Conservation (phyloP, 768 basidiomycete species). For the Lentinula lateritia region DNA sequence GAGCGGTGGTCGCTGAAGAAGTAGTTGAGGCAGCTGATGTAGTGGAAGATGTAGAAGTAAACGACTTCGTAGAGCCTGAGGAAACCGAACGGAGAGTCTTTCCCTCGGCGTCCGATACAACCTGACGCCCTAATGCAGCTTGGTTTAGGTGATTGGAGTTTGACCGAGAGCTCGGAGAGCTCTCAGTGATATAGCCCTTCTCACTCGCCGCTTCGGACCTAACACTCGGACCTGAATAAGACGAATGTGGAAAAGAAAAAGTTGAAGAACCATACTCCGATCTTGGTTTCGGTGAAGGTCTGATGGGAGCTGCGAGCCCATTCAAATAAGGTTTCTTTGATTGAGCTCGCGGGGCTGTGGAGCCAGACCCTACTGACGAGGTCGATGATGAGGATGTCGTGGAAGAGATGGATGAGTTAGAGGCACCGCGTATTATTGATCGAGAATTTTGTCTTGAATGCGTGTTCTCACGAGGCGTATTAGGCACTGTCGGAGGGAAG, state of each 20-base stretch:
- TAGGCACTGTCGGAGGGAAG: slow-evolving; percentile 20
- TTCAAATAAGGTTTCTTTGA: slow-evolving; percentile 5
- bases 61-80: neutral
- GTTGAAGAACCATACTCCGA: slow-evolving; percentile 13
- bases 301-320: slow-evolving; percentile 9
- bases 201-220: neutral
- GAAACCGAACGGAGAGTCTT: neutral
- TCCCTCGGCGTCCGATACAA: neutral
- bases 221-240: neutral
- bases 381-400: slow-evolving; percentile 25
- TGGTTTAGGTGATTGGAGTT: neutral
- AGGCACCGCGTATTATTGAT: slow-evolving; percentile 10
- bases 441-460: slow-evolving; percentile 17
- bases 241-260: slow-evolving; percentile 1
- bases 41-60: slow-evolving; percentile 30
- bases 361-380: neutral
- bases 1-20: slow-evolving; percentile 25
- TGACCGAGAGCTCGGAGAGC: neutral
- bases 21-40: slow-evolving; percentile 23
- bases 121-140: neutral
- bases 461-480: slow-evolving; percentile 16
- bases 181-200: neutral
- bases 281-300: slow-evolving; percentile 13
- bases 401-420: slow-evolving; percentile 8
- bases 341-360: neutral